Evolutionary conservation across 768 basidiomycete species (phyloP).

Genomic region (Pleurotus ostreatus): DNA sequence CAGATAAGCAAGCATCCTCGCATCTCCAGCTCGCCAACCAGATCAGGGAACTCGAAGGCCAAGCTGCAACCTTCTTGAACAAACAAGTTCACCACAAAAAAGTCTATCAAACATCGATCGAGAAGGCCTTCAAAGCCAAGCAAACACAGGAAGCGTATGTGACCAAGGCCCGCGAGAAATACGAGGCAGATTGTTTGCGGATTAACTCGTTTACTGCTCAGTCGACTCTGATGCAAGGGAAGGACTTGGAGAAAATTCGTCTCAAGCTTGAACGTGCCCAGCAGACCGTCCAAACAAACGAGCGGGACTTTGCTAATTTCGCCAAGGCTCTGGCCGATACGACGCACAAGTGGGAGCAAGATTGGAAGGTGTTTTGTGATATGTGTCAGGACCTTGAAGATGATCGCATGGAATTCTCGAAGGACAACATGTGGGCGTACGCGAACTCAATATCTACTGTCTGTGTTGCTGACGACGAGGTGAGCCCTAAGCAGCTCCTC

Average conservation of each 20-base stretch:
- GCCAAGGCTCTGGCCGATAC: slow-evolving; percentile 77
- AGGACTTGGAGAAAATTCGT: slow-evolving; percentile 87
- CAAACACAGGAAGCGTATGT: slow-evolving; percentile 85
- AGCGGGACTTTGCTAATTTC: slow-evolving; percentile 90
- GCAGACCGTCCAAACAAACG: slow-evolving; percentile 86
- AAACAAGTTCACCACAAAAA: slow-evolving; percentile 74
- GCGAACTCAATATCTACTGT: slow-evolving; percentile 96
- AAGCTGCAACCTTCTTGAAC: slow-evolving; percentile 52
- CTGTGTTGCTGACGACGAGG: slow-evolving; percentile 95
- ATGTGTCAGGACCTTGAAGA: slow-evolving; percentile 95
- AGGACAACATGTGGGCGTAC: slow-evolving; percentile 93
- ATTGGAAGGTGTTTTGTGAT: slow-evolving; percentile 95
- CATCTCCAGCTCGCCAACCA: slow-evolving; percentile 75
- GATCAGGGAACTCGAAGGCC: slow-evolving; percentile 75
- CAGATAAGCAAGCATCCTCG: slow-evolving; percentile 72
- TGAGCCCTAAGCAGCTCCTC: slow-evolving; percentile 28
- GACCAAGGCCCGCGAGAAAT: slow-evolving; percentile 86
- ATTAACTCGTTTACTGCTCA: slow-evolving; percentile 96
- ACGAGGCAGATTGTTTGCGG: slow-evolving; percentile 86
- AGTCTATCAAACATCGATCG: slow-evolving; percentile 67
- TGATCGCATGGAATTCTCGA: slow-evolving; percentile 89
- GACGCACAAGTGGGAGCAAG: slow-evolving; percentile 80
- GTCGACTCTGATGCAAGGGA: slow-evolving; percentile 85
- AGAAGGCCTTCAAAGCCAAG: slow-evolving; percentile 89
- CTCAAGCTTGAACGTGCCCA: slow-evolving; percentile 87